A percentile compares a stretch with the other conserved stretches of the same genome.
Evolutionary conservation across 202 grass and related monocot species (phyloP).

Genomic region (Elaeis oleifera): DNA sequence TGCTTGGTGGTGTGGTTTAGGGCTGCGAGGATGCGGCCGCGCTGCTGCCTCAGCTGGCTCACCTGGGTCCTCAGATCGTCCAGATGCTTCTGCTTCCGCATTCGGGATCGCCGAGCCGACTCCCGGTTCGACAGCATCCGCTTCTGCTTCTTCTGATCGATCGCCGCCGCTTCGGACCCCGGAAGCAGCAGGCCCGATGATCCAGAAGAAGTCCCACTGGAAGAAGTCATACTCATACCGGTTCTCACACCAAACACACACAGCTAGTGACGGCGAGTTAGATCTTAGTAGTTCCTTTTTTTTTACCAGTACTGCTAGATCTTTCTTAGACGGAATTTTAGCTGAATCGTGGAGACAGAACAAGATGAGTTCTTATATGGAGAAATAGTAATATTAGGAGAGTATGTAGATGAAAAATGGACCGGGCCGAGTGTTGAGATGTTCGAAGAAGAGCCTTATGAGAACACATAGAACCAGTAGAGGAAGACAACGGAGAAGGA

Average conservation of each 20-base stretch:
- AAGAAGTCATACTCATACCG: slow-evolving; percentile 18
- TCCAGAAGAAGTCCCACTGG: slow-evolving; percentile 8
- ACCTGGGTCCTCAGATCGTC: slow-evolving; percentile 5
- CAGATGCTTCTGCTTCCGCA: slow-evolving; percentile 19
- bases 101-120: slow-evolving; percentile 14
- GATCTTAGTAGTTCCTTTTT: background rate
- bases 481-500: slow-evolving; percentile 26
- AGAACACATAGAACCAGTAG: slow-evolving; percentile 27
- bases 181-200: slow-evolving; percentile 13
- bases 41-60: background rate
- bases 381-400: background rate
- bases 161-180: background rate
- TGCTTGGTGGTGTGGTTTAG: background rate
- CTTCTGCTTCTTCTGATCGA: slow-evolving; percentile 9
- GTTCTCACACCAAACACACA: too few species aligned
- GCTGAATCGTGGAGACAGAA: too few species aligned
- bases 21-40: background rate
- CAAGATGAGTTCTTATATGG: too few species aligned
- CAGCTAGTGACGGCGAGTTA: too few species aligned
- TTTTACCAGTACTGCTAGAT: too few species aligned
- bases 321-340: too few species aligned
- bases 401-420: background rate
- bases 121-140: slow-evolving; percentile 21
- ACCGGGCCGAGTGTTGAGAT: slow-evolving; percentile 1
- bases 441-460: slow-evolving; percentile 9